Evolutionary conservation across 257 asterid species (phyloP).

Genomic region (Anisodus acutangulus): DNA sequence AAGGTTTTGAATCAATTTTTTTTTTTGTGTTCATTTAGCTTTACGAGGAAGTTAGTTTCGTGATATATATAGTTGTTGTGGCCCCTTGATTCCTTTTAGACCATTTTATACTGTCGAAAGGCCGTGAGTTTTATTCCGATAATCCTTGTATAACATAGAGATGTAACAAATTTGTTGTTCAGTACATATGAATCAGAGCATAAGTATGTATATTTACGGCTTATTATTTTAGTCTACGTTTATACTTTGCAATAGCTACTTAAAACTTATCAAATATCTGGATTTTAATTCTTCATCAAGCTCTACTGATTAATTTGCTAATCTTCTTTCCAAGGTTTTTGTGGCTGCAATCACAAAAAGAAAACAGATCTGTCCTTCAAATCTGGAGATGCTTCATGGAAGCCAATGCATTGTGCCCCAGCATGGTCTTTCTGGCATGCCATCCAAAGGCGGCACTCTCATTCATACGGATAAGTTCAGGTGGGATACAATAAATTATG

Average conservation of each 20-base stretch:
- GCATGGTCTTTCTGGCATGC: neutral
- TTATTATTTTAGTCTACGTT: neutral
- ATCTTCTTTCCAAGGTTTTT: slow-evolving; percentile 44
- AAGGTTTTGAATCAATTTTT: neutral
- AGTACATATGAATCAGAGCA: neutral
- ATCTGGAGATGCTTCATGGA: slow-evolving; percentile 58
- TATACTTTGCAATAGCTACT: neutral
- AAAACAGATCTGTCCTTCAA: slow-evolving; percentile 68
- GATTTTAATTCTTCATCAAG: neutral
- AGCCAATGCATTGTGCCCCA: slow-evolving; percentile 32
- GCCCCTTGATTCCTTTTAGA: neutral
- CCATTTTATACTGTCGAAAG: neutral
- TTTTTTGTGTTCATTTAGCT: slow-evolving; percentile 1
- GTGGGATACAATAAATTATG: slow-evolving; percentile 25
- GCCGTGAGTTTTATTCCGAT: neutral
- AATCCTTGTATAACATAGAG: neutral
- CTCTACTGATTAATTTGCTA: neutral
- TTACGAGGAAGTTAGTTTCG: neutral
- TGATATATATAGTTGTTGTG: neutral
- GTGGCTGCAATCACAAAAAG: slow-evolving; percentile 80
- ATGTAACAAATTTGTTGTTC: neutral
- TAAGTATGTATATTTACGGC: neutral
- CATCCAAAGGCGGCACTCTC: slow-evolving; percentile 44
- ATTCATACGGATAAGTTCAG: slow-evolving; percentile 65
- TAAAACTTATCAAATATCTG: neutral